Evolutionary conservation across 768 basidiomycete species (phyloP), one percentile per base, ranked within the genome.

Genomic region (Lactarius sanguifluus): DNA sequence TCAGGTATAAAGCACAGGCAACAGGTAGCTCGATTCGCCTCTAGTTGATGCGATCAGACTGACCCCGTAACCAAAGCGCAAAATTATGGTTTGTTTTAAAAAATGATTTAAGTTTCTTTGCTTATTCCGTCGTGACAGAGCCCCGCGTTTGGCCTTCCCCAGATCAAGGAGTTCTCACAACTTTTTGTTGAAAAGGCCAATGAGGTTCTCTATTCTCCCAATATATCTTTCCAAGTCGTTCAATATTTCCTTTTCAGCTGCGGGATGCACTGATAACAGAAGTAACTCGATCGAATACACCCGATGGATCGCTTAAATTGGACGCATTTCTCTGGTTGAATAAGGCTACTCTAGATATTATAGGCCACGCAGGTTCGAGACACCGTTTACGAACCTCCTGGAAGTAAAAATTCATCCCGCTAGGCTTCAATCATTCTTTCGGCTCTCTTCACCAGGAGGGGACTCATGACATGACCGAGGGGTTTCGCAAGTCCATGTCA

Each of bases 351-450:
- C 38, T 68, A 38, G 67, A 68, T 13, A 68, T 68, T 9, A 66
- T 68, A 10, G 67, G 67, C 38, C 30, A 61, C 2, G 56, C 67
- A 57, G 67, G 67, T 68, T 43, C 20, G 59, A 34, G 16, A 8
- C 43, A 28, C 25, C 4, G 16, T 38, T 15, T 12, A 59, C 55
- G 10, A 30, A 45, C 9, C 20, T 5, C 25, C 12, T 28, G 15
- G 23, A 20, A 30, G 8, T 32, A 54, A 40, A 16, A 47, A 20
- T 10, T 5, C 12, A 45, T 30, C 15, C 25, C 10, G 4, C 20
- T 5, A 69, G 68, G 68, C 13, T 69, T 69, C 36, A 67, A 67
- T 38, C 57, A 69, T 59, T 25, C 61, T 16, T 69, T 69, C n/a
- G 30, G 36, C 1, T 58, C 68, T 15, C 65, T 69, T 38, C 36